Evolutionary conservation across 225 moss, liverwort and hornwort species (phyloP), one percentile per base, ranked within the genome.

Genomic region (Pseudoscleropodium purum): DNA sequence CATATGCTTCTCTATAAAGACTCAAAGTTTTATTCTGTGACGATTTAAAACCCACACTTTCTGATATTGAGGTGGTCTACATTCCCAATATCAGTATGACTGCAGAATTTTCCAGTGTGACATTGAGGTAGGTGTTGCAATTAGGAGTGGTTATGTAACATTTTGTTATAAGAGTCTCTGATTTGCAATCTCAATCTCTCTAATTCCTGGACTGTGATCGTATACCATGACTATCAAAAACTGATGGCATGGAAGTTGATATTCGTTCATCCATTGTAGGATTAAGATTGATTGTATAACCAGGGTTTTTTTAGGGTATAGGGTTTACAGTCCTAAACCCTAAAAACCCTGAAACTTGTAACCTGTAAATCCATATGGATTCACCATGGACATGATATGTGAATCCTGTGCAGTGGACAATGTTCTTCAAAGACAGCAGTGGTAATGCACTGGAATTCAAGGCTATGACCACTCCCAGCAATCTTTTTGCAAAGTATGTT

Each of bases 361-460:
- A 20, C 37, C 17, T 56, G 5, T 27, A 23, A 20, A 61, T 34
- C 64, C 45, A 24, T 54, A 27, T 43, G 36, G 26, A 68, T 49
- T 49, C 31, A 56, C 30, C 41, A 33, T 54, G 79, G 33, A 79
- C 66, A 24, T 66, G 31, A 9, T 21, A 13, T 84, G 57, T 65
- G 21, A 81, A 74, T 21, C 23, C 23, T 90, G 73, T 91, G 89
- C 91, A 95, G 95, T 95, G 95, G 95, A 93, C 95, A 72, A 95
- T 95, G 95, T 95, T 95, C 86, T 95, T 95, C 45, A 95, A 93
- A 89, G 95, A 95, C 66, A 92, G 66, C 43, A 95, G 95, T 68
- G 95, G 95, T 67, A 95, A 95, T 88, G 92, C 95, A 7, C 79
- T 95, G 36, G 95, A 95, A 63, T 95, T 95, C 78, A 95, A 95